Percentiles rank a stretch among this genome's conserved stretches.
These are phyloP conservation scores for Bruguiera gymnorhiza DNA, from an alignment of 345 rosid genomes.

Conservation along the genomic window DNA sequence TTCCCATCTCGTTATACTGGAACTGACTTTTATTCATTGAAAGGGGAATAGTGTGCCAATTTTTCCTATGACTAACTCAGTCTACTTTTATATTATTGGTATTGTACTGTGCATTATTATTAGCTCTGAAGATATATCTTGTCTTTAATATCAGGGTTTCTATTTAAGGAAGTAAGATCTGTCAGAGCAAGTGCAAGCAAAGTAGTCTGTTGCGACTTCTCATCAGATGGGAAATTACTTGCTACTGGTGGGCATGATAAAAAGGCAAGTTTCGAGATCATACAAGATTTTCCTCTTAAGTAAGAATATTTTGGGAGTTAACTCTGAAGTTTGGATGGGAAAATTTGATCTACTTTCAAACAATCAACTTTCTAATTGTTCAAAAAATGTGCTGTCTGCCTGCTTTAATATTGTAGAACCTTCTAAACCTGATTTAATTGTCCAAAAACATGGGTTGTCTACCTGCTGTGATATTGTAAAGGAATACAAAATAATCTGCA, in stretches of 20 bases:
- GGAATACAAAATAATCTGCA: not conserved
- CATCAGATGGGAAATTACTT: constrained; percentile 92
- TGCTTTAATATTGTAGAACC: not conserved
- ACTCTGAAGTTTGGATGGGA: not conserved
- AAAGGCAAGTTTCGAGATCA: constrained; percentile 48
- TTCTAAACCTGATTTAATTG: not conserved
- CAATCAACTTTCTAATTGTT: not conserved
- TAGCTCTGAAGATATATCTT: constrained; percentile 10
- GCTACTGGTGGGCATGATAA: constrained; percentile 98
- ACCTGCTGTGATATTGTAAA: not conserved
- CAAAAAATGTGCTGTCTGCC: not conserved
- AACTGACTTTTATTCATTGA: no score
- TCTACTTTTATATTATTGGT: not conserved
- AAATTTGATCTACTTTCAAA: not conserved
- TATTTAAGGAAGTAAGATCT: constrained; percentile 63
- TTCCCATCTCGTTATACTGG: no score
- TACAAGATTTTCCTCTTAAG: not conserved
- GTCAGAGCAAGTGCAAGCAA: constrained; percentile 78
- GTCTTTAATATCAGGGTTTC: constrained; percentile 49
- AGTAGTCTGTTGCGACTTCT: constrained; percentile 85
- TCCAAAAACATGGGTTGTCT: not conserved
- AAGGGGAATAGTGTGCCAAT: no score
- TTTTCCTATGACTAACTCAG: not conserved
- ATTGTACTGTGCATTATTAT: constrained; percentile 18
- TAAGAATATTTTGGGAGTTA: not conserved